Evolutionary conservation across 768 basidiomycete genomes (phyloP), one percentile per base, ranked within the genome.

Genomic region (Tephrocybe sp.): DNA sequence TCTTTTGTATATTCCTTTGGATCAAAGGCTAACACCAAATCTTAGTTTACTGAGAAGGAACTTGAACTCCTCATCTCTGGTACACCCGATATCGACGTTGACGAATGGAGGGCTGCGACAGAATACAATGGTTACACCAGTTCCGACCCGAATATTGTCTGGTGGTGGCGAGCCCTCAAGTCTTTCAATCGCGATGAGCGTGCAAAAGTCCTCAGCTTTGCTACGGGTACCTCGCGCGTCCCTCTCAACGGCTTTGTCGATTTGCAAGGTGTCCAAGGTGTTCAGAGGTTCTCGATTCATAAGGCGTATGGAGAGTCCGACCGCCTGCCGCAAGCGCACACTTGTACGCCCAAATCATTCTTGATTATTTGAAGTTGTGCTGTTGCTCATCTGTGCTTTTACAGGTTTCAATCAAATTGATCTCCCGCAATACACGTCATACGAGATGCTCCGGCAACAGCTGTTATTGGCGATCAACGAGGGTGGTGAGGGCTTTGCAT

Each of bases 161-260:
- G 95, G 95, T 98, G 93, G 89, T 99, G 97, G 97, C 82, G 97
- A 57, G 96, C 96, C 1, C 80, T 99, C 38, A 93, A 98, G 69
- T 96, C 93, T 8, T 98, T 98, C 73, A 92, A 89, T 58, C 89
- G 96, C 31, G 95, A 98, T 60, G 97, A 99, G 69, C 78, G 93
- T 49, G 94, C 97, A 30, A 94, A 97, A 68, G 92, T 99, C 39
- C 76, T 99, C 50, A 96, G 95, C 74, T 99, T 99, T 69, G 95
- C 94, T 12, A 96, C 97, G 1, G 84, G 92, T 53, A 84, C 91
- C 5, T 94, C 94, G 8, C 80, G 95, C 40, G 96, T 99, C 0
- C 96, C 96, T 8, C 80, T 98, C 34, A 89, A 85, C 45, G 97
- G 97, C 14, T 99, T 98, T 69, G 84, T 85, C 36, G 93, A 98